Conservation (phyloP, 257 asterid genomes). For the Gardenia jasminoides region DNA sequence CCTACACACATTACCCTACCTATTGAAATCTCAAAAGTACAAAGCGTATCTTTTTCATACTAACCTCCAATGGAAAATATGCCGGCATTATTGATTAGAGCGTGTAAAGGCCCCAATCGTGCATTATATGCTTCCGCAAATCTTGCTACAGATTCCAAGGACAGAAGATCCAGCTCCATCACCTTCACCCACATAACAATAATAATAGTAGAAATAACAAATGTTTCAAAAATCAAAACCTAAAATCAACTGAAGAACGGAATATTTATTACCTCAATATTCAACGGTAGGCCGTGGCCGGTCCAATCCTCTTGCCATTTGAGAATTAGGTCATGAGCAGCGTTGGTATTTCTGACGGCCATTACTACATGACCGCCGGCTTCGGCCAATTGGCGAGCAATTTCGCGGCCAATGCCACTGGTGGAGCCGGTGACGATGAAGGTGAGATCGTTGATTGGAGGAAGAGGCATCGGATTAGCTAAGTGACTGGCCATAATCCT, state of each 20-base stretch:
- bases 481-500: slow-evolving; percentile 89
- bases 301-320: slow-evolving; percentile 86
- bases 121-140: slow-evolving; percentile 88
- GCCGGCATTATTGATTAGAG: slow-evolving; percentile 91
- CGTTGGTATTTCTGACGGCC: slow-evolving; percentile 87
- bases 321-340: slow-evolving; percentile 66
- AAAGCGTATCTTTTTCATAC: background rate
- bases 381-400: slow-evolving; percentile 93
- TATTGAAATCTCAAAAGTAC: background rate
- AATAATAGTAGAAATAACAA: background rate
- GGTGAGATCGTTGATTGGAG: slow-evolving; percentile 72
- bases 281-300: slow-evolving; percentile 81
- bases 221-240: background rate
- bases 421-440: slow-evolving; percentile 95
- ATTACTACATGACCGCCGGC: slow-evolving; percentile 92
- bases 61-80: slow-evolving; percentile 86
- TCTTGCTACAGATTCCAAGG: slow-evolving; percentile 82
- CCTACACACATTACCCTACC: background rate
- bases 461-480: slow-evolving; percentile 79
- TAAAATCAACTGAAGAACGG: background rate
- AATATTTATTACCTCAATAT: slow-evolving; percentile 62
- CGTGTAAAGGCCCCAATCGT: slow-evolving; percentile 67
- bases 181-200: slow-evolving; percentile 34
- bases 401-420: slow-evolving; percentile 94
- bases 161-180: slow-evolving; percentile 92